Conservation (phyloP, 164 flowering plant genomes). For the Berberis vulgaris region DNA sequence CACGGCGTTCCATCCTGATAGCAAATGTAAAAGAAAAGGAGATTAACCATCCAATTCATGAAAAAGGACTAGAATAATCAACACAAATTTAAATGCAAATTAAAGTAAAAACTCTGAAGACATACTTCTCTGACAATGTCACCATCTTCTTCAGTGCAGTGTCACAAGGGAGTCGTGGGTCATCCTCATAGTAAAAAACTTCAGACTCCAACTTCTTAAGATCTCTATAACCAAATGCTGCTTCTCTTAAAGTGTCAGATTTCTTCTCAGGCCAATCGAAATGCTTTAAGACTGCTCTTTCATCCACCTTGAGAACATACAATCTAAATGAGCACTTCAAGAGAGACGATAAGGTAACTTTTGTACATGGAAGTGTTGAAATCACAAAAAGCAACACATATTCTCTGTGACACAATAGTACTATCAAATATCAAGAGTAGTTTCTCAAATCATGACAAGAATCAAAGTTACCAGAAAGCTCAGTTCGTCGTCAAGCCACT, state of each 20-base stretch:
- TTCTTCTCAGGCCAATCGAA: conserved; percentile 96
- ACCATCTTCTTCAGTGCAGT: conserved; percentile 79
- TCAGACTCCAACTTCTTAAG: conserved; percentile 77
- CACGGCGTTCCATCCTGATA: conserved; percentile 71
- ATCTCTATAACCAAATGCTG: conserved; percentile 85
- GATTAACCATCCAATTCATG: background rate
- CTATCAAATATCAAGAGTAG: too few relatives aligned
- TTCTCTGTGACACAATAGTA: too few relatives aligned
- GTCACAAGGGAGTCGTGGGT: conserved; percentile 59
- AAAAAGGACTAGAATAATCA: background rate
- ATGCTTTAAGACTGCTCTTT: conserved; percentile 93
- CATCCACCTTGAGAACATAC: conserved; percentile 60
- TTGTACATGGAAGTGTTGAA: too few relatives aligned
- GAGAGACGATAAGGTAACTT: background rate
- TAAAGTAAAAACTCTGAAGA: background rate
- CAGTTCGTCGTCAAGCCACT: conserved; percentile 98
- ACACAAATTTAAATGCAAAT: background rate
- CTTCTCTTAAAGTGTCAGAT: conserved; percentile 88
- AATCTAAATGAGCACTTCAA: conserved; percentile 4
- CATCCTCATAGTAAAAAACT: conserved; percentile 56
- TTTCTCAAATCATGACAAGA: background rate
- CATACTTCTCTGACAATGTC: conserved; percentile 78
- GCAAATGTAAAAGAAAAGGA: background rate
- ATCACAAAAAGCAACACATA: too few relatives aligned
- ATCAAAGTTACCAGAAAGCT: conserved; percentile 67